phyloP scores from a whole-genome alignment of 2,329 filamentous ascomycete genomes.

The Microascus cirrosus region DNA sequence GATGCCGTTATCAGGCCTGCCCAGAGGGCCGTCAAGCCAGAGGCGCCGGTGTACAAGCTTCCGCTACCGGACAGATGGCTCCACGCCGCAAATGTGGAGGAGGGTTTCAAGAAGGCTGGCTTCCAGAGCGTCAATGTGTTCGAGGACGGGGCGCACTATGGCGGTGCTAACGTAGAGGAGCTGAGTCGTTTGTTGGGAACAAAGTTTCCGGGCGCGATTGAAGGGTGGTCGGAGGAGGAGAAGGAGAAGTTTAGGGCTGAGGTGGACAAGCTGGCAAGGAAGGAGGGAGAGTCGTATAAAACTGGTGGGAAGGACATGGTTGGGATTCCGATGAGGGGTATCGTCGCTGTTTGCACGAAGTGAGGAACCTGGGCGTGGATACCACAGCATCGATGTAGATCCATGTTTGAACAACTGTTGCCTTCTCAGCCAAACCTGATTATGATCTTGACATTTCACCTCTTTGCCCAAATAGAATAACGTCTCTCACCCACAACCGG shows the following conservation, averaged over 20 bases:
- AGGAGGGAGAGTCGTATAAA: too few relatives aligned
- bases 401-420: too few relatives aligned
- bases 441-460: too few relatives aligned
- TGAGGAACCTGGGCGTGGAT: too few relatives aligned
- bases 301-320: too few relatives aligned
- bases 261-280: not conserved
- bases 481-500: too few relatives aligned
- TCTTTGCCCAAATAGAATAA: too few relatives aligned
- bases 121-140: constrained; percentile 4
- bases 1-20: constrained; percentile 7
- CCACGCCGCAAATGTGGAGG: constrained; percentile 2
- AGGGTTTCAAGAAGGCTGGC: constrained; percentile 2
- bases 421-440: too few relatives aligned
- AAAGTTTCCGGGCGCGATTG: constrained; percentile 1
- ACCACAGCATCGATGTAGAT: too few relatives aligned
- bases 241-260: not conserved
- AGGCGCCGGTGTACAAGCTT: constrained; percentile 5
- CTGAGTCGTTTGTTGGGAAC: not conserved
- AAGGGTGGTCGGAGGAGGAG: constrained; percentile 6
- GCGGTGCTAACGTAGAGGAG: not conserved
- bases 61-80: constrained; percentile 8
- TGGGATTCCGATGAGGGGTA: too few relatives aligned
- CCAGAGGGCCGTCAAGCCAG: constrained; percentile 7
- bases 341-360: too few relatives aligned
- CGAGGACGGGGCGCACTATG: constrained; percentile 4